Evolutionary conservation across 805 yeast genomes (phyloP), one percentile per base, ranked within the genome.

Genomic region (Cyberlindnera samutprakarnensis): DNA sequence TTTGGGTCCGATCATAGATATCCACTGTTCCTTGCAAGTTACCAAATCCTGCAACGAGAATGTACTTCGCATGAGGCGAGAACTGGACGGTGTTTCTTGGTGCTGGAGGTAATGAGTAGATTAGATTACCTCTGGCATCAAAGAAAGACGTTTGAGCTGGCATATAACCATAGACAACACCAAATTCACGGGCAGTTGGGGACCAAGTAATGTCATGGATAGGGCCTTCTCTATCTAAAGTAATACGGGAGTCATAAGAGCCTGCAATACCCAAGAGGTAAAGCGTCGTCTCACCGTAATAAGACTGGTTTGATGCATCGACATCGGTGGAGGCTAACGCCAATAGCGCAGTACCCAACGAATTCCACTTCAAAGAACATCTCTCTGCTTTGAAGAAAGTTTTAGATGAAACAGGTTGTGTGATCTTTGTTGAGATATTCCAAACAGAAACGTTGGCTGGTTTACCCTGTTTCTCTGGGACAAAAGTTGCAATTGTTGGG

Each of bases 141-240:
- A 90, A 92, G 50, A 92, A 86, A 9, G 95, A 77, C 17, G 96
- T 88, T 50, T 82, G 80, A 18, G 96, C 85, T 3, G 99, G 99
- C 97, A 92, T 92, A 62, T 75, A 88, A 20, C 98, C 99, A 54
- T 88, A 88, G 35, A 84, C 86, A 27, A 92, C 98, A 39, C 96
- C 97, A 65, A 92, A 94, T 62, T 92, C 97, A 46, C 95, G 73
- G 14, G 95, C 85, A 31, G 87, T 76, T 37, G 97, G 96, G 17
- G 95, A 82, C 99, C 99, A 92, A 15, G 92, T 78, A 40, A 90
- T 84, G 58, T 92, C 98, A 62, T 92, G 96, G 46, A 92, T 87
- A 27, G 99, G 97, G 20, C 97, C 97, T 52, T 87, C 95, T 48
- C 84, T 79, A 41, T 84, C 86, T 48, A 92, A 73, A 36, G 77